Evolutionary conservation across 805 yeast genomes (phyloP).

Genomic region (Teunomyces kruisii): DNA sequence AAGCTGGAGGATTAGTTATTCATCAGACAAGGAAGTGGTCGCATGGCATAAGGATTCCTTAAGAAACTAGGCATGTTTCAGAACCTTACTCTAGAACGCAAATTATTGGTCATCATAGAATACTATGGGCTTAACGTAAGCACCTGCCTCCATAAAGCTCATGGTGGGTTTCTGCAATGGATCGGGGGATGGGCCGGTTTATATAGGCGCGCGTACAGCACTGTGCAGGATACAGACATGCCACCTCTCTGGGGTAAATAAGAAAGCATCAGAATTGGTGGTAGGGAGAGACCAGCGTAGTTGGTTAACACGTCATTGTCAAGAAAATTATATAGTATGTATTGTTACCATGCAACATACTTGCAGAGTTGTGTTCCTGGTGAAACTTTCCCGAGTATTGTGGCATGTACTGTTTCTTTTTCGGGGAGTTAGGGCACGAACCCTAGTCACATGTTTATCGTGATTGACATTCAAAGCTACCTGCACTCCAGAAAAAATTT

Average conservation of each 20-base stretch:
- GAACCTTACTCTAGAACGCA: conserved; percentile 46
- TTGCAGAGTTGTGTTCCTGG: no score
- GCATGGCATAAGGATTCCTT: conserved; percentile 36
- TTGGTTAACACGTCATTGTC: no score
- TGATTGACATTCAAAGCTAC: neutral
- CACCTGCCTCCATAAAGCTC: conserved; percentile 5
- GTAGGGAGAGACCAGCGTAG: no score
- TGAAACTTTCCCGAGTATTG: no score
- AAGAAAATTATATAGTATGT: no score
- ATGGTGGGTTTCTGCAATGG: neutral
- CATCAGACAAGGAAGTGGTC: conserved; percentile 35
- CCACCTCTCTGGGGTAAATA: neutral
- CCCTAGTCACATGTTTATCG: neutral
- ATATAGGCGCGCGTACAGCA: neutral
- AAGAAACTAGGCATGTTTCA: conserved; percentile 50
- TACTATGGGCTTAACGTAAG: conserved; percentile 6
- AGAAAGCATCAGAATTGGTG: no score
- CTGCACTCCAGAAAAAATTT: conserved; percentile 5
- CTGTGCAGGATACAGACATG: neutral
- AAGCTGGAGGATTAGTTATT: neutral
- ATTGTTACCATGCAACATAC: no score
- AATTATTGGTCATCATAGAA: conserved; percentile 44
- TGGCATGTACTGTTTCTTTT: neutral
- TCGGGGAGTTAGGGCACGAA: neutral
- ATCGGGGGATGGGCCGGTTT: neutral